Evolutionary conservation across 1,284 basidiomycete genomes (phyloP), one percentile per base, ranked within the genome.

Genomic region (Psilocybe mexicana): DNA sequence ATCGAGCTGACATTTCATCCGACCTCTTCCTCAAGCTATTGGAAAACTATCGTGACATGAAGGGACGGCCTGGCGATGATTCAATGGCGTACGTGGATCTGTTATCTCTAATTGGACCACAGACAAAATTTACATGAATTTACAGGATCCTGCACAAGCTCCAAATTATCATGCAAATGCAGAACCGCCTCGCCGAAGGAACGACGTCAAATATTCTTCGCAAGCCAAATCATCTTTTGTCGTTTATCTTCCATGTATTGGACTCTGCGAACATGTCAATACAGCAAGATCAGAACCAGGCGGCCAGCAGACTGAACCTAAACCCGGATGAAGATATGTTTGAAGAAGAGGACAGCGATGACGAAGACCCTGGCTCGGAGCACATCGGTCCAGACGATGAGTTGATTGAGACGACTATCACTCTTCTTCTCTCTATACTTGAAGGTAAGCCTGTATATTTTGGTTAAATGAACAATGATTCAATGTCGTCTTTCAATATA

Each of bases 151-250:
- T 96, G 26, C 76, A 90, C 2, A 86, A 86, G 63, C 78, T 95
- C 23, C 90, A 93, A 66, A 75, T 95, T 35, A 84, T 92, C 25
- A 77, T 93, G 61, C 84, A 89, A 65, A 88, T 95, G 77, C 91
- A 94, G 66, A 79, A 82, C 2, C 80, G 84, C 45, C 72, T 92
- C 2, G 82, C 87, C 0, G 70, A 74, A 30, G 76, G 76, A 14
- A 79, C 82, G n/a, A 76, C 81, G 0, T 79, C 82, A 2, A 85
- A 81, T 58, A 82, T 93, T n/a, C 77, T 94, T 47, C 82, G 79
- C 52, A 84, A 87, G 52, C 86, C 90, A 0, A 80, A 82, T 11
- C 86, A 94, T 58, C 81, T 94, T 7, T 72, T 96, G 11, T 78
- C 80, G 1, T 96, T 96, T 67, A 80, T 96, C 40, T 89, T 89